A percentile compares a stretch with the other conserved stretches of the same genome.
Conservation (phyloP, 139 green algal genomes). For the Picochlorum costavermella region DNA sequence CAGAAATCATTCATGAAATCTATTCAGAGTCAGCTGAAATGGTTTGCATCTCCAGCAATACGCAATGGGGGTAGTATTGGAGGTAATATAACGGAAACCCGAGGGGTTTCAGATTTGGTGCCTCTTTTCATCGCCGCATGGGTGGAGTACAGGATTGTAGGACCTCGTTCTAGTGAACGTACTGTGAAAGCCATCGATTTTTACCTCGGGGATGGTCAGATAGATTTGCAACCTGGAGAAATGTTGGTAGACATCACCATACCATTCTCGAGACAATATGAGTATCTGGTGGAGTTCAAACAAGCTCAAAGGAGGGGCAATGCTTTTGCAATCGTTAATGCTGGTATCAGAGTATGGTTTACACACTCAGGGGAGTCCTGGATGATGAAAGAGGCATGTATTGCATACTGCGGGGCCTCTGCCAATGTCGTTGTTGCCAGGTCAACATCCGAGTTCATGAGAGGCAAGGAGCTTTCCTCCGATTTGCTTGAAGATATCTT, state of each 20-base stretch:
- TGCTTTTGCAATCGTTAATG: constrained; percentile 97
- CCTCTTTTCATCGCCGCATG: too few species aligned
- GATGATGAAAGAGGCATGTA: too few species aligned
- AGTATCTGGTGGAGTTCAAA: constrained; percentile 94
- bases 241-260: constrained; percentile 66
- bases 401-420: too few species aligned
- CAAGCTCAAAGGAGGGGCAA: constrained; percentile 86
- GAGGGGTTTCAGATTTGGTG: too few species aligned
- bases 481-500: constrained; percentile 68
- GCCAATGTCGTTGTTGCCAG: constrained; percentile 39
- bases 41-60: too few species aligned
- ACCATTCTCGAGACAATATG: constrained; percentile 55
- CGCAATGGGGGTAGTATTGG: too few species aligned
- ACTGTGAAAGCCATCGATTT: constrained; percentile 42
- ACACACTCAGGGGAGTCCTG: background rate
- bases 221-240: constrained; percentile 71
- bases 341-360: constrained; percentile 61
- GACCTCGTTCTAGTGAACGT: too few species aligned
- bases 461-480: constrained; percentile 67
- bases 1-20: too few species aligned
- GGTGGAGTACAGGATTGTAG: too few species aligned
- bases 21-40: too few species aligned
- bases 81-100: too few species aligned
- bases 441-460: constrained; percentile 69
- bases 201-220: constrained; percentile 84